These are phyloP conservation scores for Eucalyptus virginea DNA, from an alignment of 345 rosid genomes.

Conservation along the genomic window DNA sequence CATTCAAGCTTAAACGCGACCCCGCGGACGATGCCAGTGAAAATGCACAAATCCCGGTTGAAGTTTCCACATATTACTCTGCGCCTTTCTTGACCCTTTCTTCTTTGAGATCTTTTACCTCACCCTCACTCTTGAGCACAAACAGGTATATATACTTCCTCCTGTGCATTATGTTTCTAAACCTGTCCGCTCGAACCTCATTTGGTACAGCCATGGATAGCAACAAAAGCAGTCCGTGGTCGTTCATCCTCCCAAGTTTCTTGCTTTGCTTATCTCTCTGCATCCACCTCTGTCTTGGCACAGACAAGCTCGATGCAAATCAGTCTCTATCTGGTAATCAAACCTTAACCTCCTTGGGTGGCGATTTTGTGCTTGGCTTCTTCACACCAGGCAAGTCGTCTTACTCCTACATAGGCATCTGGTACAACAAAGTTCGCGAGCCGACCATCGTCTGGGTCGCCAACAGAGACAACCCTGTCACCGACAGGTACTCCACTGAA, in stretches of 20 bases:
- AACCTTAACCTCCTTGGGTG: constrained; percentile 37
- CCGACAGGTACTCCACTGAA: constrained; percentile 21
- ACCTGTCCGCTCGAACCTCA: too few relatives aligned
- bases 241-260: neutral
- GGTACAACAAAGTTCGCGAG: constrained; percentile 31
- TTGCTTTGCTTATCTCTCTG: constrained; percentile 6
- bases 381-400: constrained; percentile 44
- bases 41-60: too few relatives aligned
- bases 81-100: too few relatives aligned
- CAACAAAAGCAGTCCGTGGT: constrained; percentile 1
- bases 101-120: too few relatives aligned
- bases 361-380: constrained; percentile 52
- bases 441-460: constrained; percentile 67
- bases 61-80: too few relatives aligned
- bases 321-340: constrained; percentile 47
- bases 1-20: too few relatives aligned
- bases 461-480: constrained; percentile 47
- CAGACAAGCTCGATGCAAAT: constrained; percentile 33
- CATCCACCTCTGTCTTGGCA: constrained; percentile 1
- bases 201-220: constrained; percentile 26
- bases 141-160: neutral
- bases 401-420: constrained; percentile 67
- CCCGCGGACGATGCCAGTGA: too few relatives aligned
- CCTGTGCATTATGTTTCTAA: too few relatives aligned
- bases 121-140: too few relatives aligned